Evolutionary conservation across 1,284 basidiomycete species (phyloP).

Genomic region (Naganishia albida): DNA sequence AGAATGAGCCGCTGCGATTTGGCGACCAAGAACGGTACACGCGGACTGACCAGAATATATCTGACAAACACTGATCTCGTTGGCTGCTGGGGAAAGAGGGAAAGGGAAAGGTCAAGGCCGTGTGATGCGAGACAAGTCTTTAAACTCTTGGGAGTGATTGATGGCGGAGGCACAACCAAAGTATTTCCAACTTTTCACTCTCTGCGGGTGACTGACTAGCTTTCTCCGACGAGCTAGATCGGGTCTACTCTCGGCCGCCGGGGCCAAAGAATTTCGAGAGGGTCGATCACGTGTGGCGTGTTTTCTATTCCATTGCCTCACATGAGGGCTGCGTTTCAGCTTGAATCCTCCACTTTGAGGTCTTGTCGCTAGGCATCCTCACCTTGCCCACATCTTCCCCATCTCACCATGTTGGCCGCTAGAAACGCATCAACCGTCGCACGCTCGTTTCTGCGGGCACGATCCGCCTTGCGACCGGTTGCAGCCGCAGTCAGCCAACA

Average conservation of each 20-base stretch:
- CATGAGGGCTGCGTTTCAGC: neutral
- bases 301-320: constrained; percentile 5
- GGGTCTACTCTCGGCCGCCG: constrained; percentile 2
- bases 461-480: constrained; percentile 7
- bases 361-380: neutral
- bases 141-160: neutral
- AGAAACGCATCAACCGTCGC: constrained; percentile 18
- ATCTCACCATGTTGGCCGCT: constrained; percentile 8
- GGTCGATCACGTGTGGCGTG: constrained; percentile 15
- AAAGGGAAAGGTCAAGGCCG: neutral
- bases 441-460: constrained; percentile 17
- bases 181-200: constrained; percentile 13
- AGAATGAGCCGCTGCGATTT: too few relatives aligned
- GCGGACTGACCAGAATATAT: neutral
- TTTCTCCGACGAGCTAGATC: neutral
- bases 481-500: neutral
- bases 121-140: neutral
- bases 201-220: neutral
- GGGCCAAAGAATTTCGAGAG: neutral
- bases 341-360: neutral
- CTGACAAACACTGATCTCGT: constrained; percentile 22
- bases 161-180: constrained; percentile 1
- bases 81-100: neutral
- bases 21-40: neutral
- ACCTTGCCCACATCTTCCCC: neutral